Base-by-base conservation (phyloP, 1,139 yeast genomes). In the Zygosaccharomyces pseudobailii region DNA sequence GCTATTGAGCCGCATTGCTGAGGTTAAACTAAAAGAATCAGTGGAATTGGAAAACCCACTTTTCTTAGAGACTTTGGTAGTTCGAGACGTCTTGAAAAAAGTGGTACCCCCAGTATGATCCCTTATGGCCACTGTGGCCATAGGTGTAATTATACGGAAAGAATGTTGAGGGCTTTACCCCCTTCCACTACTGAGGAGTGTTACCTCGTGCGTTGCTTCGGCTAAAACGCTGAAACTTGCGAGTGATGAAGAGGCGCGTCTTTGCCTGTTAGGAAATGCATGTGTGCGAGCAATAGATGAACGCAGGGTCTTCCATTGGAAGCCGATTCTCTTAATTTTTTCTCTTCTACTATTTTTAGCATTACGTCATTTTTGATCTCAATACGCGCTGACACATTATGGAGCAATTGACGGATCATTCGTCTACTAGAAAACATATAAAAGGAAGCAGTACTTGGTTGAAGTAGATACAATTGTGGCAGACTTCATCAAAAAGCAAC, bases 91-190 rank as follows among this genome's bases (percentile, higher is more conserved):
- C 2, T 30, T 66, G 17, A 52, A 45, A 13, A 59, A 56, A 31
- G 60, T 65, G 3, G 61, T 63, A 1, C 68, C 69, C 3, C 57
- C 64, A 4, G 55, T 56, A 24, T 59, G 43, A 42, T 21, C 30
- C 6, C 25, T 3, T 17, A 7, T 13, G 23, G 6, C 13, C 19
- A 27, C 27, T 13, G 17, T 13, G 17, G 17, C 17, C 17, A 13
- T 13, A 13, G 17, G 17, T 13, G 17, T 13, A 13, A 13, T 13
- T 13, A 13, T 13, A 13, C 17, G 17, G 17, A 13, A 13, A 13
- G 17, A 13, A 13, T 13, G 17, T 13, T 13, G 17, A 13, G 17
- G 17, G 17, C 17, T 13, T 13, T 13, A 13, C 17, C 17, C 17
- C 17, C 17, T 13, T 13, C 17, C 17, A 13, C 17, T 13, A 13